Conservation (phyloP, 192 early-diverging fungal genomes). For the Entomortierella beljakovae region DNA sequence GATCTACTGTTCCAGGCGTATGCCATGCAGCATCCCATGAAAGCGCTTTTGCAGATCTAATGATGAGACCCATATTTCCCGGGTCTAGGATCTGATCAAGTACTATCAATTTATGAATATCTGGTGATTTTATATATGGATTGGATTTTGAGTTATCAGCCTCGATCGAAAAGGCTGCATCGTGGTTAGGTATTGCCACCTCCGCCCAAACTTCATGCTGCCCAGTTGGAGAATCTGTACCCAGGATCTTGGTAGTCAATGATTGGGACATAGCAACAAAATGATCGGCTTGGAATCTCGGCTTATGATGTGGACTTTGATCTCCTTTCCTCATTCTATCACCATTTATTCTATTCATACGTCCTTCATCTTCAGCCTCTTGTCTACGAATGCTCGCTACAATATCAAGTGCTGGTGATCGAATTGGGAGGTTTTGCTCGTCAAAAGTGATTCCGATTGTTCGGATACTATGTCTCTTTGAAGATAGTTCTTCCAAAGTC, state of each 20-base stretch:
- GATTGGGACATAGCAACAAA: constrained; percentile 54
- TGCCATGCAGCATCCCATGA: constrained; percentile 57
- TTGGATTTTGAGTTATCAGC: neutral
- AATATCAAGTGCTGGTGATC: constrained; percentile 29
- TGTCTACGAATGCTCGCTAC: constrained; percentile 8
- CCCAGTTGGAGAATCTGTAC: constrained; percentile 52
- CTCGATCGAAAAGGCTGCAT: constrained; percentile 5
- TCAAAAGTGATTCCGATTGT: constrained; percentile 49
- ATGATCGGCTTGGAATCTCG: constrained; percentile 44
- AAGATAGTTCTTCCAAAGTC: constrained; percentile 36
- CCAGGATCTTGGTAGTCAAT: constrained; percentile 57
- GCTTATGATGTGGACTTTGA: neutral
- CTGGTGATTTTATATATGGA: neutral
- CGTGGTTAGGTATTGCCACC: constrained; percentile 51
- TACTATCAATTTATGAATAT: constrained; percentile 37
- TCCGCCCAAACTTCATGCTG: constrained; percentile 63
- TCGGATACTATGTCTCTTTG: constrained; percentile 27
- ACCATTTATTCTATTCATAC: neutral
- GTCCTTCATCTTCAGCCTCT: neutral
- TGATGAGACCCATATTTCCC: constrained; percentile 58
- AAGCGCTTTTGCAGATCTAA: constrained; percentile 60
- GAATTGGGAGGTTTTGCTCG: constrained; percentile 20
- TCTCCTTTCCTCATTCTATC: neutral
- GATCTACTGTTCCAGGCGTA: constrained; percentile 55
- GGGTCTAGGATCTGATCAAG: constrained; percentile 60